phyloP scores from a whole-genome alignment of 2,329 filamentous ascomycete species.

The Xylariaceae sp. region DNA sequence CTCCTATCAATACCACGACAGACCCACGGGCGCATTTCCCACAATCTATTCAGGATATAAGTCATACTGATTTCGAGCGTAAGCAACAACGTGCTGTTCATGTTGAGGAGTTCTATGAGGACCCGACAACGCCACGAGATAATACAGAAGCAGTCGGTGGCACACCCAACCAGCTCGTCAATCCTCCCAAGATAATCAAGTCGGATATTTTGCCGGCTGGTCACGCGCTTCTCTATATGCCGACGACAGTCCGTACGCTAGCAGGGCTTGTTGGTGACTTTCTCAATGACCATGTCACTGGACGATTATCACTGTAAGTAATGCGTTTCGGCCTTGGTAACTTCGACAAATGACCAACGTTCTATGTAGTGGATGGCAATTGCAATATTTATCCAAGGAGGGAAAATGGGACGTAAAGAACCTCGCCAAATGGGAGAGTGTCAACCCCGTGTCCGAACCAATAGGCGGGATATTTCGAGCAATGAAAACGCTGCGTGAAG shows the following conservation, averaged over 20 bases:
- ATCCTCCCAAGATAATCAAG: conserved; percentile 56
- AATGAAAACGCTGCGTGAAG: conserved; percentile 89
- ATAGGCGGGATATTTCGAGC: conserved; percentile 80
- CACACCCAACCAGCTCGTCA: conserved; percentile 44
- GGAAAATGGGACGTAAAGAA: conserved; percentile 99
- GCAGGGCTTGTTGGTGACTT: conserved; percentile 83
- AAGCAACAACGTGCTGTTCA: conserved; percentile 16
- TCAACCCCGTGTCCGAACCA: conserved; percentile 69
- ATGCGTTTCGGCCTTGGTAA: background rate
- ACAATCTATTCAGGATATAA: conserved; percentile 34
- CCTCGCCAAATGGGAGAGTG: conserved; percentile 81
- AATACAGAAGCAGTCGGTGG: conserved; percentile 31
- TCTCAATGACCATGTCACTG: conserved; percentile 67
- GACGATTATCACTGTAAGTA: conserved; percentile 61
- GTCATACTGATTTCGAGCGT: conserved; percentile 32
- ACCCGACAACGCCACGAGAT: conserved; percentile 44
- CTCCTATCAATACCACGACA: conserved; percentile 38
- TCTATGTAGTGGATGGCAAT: conserved; percentile 67
- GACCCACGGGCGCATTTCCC: conserved; percentile 28
- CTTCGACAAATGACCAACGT: conserved; percentile 1
- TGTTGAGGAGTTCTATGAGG: conserved; percentile 29
- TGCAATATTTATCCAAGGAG: conserved; percentile 80
- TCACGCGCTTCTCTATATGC: conserved; percentile 80
- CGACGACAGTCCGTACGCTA: conserved; percentile 68
- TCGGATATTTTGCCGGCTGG: conserved; percentile 69